phyloP scores from a whole-genome alignment of 306 rosid species.

The Abrus pulchellus region DNA sequence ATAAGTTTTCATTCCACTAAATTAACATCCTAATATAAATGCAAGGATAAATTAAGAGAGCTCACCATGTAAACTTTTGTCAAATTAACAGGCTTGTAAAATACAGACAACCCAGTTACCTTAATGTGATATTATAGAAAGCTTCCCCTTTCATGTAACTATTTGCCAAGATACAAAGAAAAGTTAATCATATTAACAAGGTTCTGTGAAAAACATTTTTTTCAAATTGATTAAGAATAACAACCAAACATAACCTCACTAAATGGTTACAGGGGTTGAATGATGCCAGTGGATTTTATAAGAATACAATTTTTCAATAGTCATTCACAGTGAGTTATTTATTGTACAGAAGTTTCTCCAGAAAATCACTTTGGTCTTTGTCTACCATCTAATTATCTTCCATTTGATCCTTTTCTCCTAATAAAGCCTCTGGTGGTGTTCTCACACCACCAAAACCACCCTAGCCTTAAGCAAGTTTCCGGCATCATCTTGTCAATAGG shows the following conservation, averaged over 20 bases:
- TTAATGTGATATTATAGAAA: neutral
- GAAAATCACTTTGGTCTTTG: neutral
- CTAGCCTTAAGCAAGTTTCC: neutral
- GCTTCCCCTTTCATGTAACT: neutral
- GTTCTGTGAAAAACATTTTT: neutral
- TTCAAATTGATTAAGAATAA: neutral
- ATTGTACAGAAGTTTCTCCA: neutral
- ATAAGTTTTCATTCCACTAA: neutral
- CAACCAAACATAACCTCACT: neutral
- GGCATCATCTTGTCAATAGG: neutral
- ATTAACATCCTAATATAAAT: neutral
- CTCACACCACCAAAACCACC: neutral
- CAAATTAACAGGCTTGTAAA: conserved; percentile 1
- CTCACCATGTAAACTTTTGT: neutral
- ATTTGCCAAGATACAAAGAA: neutral
- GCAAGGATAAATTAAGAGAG: neutral
- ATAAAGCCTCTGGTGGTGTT: conserved; percentile 14
- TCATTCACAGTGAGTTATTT: neutral
- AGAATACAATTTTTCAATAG: no score
- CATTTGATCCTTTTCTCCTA: conserved; percentile 27
- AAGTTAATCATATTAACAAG: neutral
- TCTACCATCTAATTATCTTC: neutral
- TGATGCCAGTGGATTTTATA: no score
- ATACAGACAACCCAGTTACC: neutral
- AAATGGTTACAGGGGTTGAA: no score